phyloP scores from a whole-genome alignment of 805 yeast genomes.

The Metschnikowia cubensis region DNA sequence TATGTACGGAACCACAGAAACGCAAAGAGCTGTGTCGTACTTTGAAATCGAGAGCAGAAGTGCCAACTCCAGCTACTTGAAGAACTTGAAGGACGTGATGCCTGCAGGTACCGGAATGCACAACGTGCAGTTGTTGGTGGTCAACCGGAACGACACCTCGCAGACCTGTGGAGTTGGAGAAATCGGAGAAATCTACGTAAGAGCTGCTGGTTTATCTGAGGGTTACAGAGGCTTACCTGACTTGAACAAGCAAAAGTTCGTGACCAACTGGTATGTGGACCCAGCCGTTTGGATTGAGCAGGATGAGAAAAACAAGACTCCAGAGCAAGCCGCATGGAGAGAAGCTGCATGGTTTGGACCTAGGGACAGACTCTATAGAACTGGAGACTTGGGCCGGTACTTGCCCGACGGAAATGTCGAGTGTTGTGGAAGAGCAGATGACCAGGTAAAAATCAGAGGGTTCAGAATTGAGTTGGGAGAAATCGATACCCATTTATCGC shows the following conservation, averaged over 20 bases:
- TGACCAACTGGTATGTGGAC: slow-evolving; percentile 86
- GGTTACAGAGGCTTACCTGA: slow-evolving; percentile 93
- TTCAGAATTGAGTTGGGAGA: slow-evolving; percentile 98
- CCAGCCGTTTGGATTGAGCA: slow-evolving; percentile 56
- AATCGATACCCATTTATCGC: slow-evolving; percentile 94
- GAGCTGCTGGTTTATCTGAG: slow-evolving; percentile 97
- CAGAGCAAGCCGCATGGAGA: slow-evolving; percentile 59
- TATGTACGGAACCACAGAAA: slow-evolving; percentile 99
- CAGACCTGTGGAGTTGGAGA: slow-evolving; percentile 98
- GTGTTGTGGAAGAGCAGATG: slow-evolving; percentile 98
- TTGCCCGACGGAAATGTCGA: slow-evolving; percentile 97
- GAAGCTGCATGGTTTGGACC: slow-evolving; percentile 82
- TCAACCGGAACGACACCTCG: slow-evolving; percentile 81
- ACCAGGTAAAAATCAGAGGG: slow-evolving; percentile 97
- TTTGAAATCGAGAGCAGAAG: slow-evolving; percentile 78
- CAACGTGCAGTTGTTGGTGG: slow-evolving; percentile 90
- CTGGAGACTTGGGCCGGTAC: slow-evolving; percentile 97
- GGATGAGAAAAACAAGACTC: slow-evolving; percentile 44
- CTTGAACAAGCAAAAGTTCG: slow-evolving; percentile 79
- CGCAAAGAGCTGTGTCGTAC: slow-evolving; percentile 96
- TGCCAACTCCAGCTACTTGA: slow-evolving; percentile 67
- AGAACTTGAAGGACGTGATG: slow-evolving; percentile 87
- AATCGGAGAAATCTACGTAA: slow-evolving; percentile 96
- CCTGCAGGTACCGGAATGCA: slow-evolving; percentile 99
- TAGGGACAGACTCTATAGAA: slow-evolving; percentile 91